Base-by-base conservation (phyloP, 352 stramenopile genomes). In the Phytophthora parvispora region DNA sequence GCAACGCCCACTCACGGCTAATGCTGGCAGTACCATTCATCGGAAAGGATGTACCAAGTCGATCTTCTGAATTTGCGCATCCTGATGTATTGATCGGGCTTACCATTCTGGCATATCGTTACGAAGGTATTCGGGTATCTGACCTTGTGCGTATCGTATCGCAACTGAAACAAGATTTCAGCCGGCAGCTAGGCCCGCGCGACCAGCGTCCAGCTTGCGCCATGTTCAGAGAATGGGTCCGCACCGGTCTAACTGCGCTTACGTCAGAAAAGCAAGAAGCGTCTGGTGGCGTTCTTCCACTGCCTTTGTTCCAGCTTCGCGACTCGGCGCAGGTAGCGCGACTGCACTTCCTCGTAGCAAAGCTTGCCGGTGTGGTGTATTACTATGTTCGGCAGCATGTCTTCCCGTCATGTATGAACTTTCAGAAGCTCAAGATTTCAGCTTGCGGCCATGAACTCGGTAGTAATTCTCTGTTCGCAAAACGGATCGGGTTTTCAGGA, bases 391-490 rank as follows among this genome's bases (percentile, higher is more conserved):
- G 98, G 49, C 94, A 93, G 55, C 97, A 99, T 64, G 97, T 99
- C 16, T 99, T 99, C 74, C 98, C 98, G n/a, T 91, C 99, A 49
- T 98, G 97, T 27, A 99, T 99, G 90, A 98, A 99, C 56, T 98
- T 99, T 67, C 97, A 99, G 77, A 97, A 97, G 63, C 91, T 99
- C 42, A 99, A 99, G 76, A 98, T 99, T 47, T 98, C 95, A 36
- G 98, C 98, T 18, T 99, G 97, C 72, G 98, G 98, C 3, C 98
- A 99, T 84, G 98, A 99, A 72, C 87, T 99, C 49, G 98, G 98
- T 18, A 98, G 98, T 55, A 94, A 99, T 63, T 98, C 99, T 69
- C 68, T 99, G 16, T 99, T 99, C 80, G 91, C 92, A 20, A 94
- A 96, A 54, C 92, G 98, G 27, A 96, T 99, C 54, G 98, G 98